Conservation (phyloP, 257 asterid species). For the Plantago ovata region DNA sequence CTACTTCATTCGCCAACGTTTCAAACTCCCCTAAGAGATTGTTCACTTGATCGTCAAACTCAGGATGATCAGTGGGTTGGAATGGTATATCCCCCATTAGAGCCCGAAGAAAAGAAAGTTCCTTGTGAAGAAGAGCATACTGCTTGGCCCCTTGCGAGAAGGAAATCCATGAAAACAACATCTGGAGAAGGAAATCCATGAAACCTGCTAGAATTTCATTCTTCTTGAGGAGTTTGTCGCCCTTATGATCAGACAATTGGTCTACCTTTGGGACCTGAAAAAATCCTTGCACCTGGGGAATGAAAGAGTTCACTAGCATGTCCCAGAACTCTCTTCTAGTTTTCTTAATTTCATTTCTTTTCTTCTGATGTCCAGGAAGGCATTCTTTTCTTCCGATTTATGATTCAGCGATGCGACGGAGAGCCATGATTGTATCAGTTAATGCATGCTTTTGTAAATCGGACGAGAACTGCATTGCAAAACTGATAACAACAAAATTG, state of each 20-base stretch:
- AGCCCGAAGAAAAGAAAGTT: background rate
- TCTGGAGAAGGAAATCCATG: background rate
- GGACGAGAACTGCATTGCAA: no score
- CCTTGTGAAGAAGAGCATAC: background rate
- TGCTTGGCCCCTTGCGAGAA: no score
- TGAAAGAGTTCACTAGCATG: background rate
- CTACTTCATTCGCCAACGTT: background rate
- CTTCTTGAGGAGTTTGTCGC: background rate
- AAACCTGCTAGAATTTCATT: background rate
- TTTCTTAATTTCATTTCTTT: no score
- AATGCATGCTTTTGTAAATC: no score
- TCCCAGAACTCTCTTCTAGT: background rate
- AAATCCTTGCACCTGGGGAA: background rate
- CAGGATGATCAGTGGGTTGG: background rate
- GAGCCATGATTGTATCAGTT: background rate
- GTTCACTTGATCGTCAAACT: background rate
- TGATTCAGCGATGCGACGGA: background rate
- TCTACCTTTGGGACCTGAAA: background rate
- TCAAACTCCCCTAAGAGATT: background rate
- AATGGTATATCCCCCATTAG: background rate
- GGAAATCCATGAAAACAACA: no score
- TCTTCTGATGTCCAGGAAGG: no score
- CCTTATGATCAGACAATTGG: conserved; percentile 4
- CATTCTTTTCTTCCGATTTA: background rate
- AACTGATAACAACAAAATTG: no score